These are phyloP conservation scores for Acer saccharum DNA, from an alignment of 345 rosid species.

Conservation along the genomic window DNA sequence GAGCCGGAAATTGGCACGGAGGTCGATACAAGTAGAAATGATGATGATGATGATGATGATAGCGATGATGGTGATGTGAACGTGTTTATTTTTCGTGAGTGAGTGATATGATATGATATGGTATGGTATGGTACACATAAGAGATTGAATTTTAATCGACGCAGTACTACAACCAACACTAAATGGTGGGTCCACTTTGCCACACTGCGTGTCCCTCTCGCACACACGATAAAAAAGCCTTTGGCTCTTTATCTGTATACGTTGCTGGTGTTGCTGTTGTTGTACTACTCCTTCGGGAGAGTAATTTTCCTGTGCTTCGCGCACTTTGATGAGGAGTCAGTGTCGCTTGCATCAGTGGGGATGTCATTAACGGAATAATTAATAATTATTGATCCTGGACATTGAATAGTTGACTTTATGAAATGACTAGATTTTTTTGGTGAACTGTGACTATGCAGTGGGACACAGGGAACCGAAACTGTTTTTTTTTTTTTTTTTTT, in stretches of 20 bases:
- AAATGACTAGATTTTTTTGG: neutral
- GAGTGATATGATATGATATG: slow-evolving; percentile 14
- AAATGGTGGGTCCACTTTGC: slow-evolving; percentile 28
- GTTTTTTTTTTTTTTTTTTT: neutral
- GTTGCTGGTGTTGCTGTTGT: too few relatives aligned
- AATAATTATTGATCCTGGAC: neutral
- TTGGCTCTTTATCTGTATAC: too few relatives aligned
- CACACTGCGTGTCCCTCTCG: slow-evolving; percentile 36
- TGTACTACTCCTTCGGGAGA: neutral
- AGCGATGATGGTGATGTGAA: slow-evolving; percentile 35
- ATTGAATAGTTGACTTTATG: neutral
- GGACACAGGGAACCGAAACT: neutral
- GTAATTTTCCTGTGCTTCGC: slow-evolving; percentile 20
- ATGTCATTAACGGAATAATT: neutral
- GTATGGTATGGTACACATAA: slow-evolving; percentile 27
- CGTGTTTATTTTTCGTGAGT: slow-evolving; percentile 32
- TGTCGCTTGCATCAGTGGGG: neutral
- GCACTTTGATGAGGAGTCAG: neutral
- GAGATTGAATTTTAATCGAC: slow-evolving; percentile 1
- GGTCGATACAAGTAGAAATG: slow-evolving; percentile 16
- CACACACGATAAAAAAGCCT: neutral
- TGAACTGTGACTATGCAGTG: neutral
- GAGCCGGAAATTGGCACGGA: slow-evolving; percentile 24
- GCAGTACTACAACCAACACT: slow-evolving; percentile 22
- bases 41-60: slow-evolving; percentile 3